These are phyloP conservation scores for Coniochaeta ligniaria DNA, from an alignment of 2,329 filamentous ascomycete species.

Conservation along the genomic window DNA sequence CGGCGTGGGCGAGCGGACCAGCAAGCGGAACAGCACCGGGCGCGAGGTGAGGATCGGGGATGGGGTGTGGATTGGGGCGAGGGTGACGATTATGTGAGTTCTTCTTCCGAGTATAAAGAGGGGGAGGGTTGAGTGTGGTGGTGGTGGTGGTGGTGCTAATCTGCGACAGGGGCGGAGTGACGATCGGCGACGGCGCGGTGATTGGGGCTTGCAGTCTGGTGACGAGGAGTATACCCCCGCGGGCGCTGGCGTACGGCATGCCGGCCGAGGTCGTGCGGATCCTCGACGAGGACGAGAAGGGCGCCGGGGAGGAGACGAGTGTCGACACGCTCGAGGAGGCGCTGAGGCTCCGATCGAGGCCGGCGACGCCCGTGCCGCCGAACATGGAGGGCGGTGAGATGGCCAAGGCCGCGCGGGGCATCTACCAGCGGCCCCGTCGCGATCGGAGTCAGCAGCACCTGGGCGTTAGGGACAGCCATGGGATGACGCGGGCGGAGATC, in stretches of 20 bases:
- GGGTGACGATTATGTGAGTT: conserved; percentile 25
- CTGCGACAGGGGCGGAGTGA: conserved; percentile 17
- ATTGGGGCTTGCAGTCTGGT: conserved; percentile 22
- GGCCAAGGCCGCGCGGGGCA: neutral
- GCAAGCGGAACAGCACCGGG: conserved; percentile 17
- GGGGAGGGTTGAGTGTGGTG: neutral
- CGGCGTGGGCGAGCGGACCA: conserved; percentile 14
- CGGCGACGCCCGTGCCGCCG: neutral
- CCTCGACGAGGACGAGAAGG: conserved; percentile 4
- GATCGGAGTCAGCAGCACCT: neutral
- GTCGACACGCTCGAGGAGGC: conserved; percentile 8
- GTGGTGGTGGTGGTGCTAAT: neutral
- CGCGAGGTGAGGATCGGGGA: conserved; percentile 26
- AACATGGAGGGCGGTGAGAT: neutral
- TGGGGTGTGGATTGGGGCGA: conserved; percentile 31
- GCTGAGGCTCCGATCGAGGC: neutral
- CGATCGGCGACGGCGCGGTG: conserved; percentile 20
- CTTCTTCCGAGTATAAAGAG: neutral
- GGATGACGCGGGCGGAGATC: neutral
- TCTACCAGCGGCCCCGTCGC: neutral
- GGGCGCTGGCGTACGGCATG: conserved; percentile 17
- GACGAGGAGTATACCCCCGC: conserved; percentile 17
- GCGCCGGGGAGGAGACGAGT: neutral
- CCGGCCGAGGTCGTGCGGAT: conserved; percentile 15
- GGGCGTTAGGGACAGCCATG: neutral